Percentiles rank a stretch among this genome's conserved stretches.
Conservation (phyloP, 2,329 filamentous ascomycete species). For the Lasiodiplodia gonubiensis region DNA sequence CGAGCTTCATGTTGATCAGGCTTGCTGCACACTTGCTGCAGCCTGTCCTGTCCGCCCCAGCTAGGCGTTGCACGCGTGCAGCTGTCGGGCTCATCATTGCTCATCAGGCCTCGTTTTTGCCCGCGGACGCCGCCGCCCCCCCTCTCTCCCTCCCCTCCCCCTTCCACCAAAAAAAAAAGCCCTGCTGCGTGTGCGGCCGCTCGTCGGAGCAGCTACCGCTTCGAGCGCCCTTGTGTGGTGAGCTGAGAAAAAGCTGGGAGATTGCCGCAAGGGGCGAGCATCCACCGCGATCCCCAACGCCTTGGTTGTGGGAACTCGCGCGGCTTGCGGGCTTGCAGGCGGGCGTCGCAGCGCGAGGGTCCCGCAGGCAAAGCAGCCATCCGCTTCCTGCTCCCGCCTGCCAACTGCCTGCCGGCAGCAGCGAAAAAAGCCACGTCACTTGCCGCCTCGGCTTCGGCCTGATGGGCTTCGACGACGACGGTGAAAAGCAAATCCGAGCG, state of each 20-base stretch:
- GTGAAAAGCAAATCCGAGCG: conserved; percentile 5
- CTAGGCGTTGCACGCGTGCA: background rate
- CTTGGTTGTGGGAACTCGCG: background rate
- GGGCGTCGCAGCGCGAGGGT: conserved; percentile 11
- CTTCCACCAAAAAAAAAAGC: too few species aligned
- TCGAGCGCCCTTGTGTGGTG: conserved; percentile 18
- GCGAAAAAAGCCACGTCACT: background rate
- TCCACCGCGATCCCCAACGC: conserved; percentile 7
- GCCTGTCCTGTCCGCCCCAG: background rate
- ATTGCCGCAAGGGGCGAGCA: conserved; percentile 22
- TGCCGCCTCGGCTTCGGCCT: background rate
- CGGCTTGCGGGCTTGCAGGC: conserved; percentile 10
- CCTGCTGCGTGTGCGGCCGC: background rate
- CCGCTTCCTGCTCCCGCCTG: background rate
- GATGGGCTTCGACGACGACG: background rate
- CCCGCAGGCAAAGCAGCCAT: background rate
- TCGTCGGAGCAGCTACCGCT: conserved; percentile 17
- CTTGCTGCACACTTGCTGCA: background rate
- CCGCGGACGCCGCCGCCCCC: background rate
- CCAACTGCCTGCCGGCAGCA: conserved; percentile 10
- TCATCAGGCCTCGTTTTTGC: background rate
- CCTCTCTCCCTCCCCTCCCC: background rate
- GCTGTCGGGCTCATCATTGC: background rate
- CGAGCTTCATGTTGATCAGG: background rate
- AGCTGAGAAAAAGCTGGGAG: background rate